A percentile compares a stretch with the other conserved stretches of the same genome.
Evolutionary conservation across 1,139 yeast species (phyloP).

Genomic region (Torulaspora globosa): DNA sequence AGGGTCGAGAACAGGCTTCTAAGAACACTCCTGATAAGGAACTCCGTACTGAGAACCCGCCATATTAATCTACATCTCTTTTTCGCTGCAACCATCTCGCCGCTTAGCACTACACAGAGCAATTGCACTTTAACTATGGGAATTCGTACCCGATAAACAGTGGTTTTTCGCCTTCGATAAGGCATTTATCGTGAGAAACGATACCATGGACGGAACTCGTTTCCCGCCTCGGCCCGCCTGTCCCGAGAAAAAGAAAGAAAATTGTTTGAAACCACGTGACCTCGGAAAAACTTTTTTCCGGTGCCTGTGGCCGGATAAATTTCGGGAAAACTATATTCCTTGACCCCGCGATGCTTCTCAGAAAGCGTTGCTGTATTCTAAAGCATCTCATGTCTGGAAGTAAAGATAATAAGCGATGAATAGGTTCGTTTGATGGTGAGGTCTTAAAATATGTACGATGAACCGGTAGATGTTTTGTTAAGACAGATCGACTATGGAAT

Average conservation of each 20-base stretch:
- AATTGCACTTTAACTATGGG: not conserved
- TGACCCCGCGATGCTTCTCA: not conserved
- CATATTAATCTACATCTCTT: not conserved
- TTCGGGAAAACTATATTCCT: not conserved
- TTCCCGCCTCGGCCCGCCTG: not conserved
- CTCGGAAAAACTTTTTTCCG: not conserved
- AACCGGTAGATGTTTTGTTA: constrained; percentile 11
- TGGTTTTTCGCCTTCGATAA: not conserved
- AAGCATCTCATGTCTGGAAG: not conserved
- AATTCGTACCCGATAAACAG: not conserved
- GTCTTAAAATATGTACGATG: constrained; percentile 8
- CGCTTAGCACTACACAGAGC: too few relatives aligned
- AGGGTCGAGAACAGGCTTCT: too few relatives aligned
- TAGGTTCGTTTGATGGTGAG: not conserved
- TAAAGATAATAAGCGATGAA: not conserved
- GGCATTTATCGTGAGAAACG: too few relatives aligned
- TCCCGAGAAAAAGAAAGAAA: not conserved
- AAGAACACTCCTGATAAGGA: too few relatives aligned
- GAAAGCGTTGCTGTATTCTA: not conserved
- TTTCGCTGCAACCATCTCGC: too few relatives aligned
- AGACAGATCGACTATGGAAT: constrained; percentile 11
- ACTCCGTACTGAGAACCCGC: not conserved
- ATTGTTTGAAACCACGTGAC: not conserved
- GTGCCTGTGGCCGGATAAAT: not conserved
- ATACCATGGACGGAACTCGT: not conserved